Base-by-base conservation (phyloP, 106 monocot species). In the Apostasia shenzhenica region DNA sequence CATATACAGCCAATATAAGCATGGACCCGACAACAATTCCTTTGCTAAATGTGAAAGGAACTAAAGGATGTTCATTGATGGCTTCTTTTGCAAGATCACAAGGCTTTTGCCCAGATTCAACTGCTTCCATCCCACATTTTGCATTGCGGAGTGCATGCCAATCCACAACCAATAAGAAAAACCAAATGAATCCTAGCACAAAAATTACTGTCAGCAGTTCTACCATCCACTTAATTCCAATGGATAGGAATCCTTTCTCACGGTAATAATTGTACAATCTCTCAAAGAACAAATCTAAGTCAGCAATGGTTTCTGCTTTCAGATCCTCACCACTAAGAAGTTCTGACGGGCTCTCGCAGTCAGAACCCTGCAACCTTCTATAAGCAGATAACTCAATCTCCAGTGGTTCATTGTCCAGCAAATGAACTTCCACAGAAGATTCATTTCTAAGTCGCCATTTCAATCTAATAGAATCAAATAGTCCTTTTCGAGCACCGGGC, bases 91-190 rank as follows among this genome's bases (percentile, higher is more conserved):
- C 82, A 59, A 99, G 72, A 75, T 99, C 90, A 74, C 99, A 99
- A 54, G 87, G 85, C 61, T 88, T 90, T 44, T 77, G 79, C 63
- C 99, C 86, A 45, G 85, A 90, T 57, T 90, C 90, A 72, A 99
- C 82, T n/a, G 99, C 99, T 58, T 93, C 93, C 48, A 90, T 85
- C 55, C 99, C 99, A 79, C 99, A 99, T 67, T 93, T 99, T 54
- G 76, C 76, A 74, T 85, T 83, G n/a, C 73, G 77, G 37, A 99
- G 71, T 13, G 85, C 87, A 61, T 75, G 66, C 99, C 99, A 99
- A 78, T 99, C 90, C 67, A 99, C 83, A 81, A 87, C 74, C 47
- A 99, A 74, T 58, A 99, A 79, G 80, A 93, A 83, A 77, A 99
- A 90, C 47, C 81, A 82, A 60, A 90, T 93, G 75, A 93, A 99